Evolutionary conservation across 2,329 filamentous ascomycete genomes (phyloP).

Genomic region (Trichoderma sp.): DNA sequence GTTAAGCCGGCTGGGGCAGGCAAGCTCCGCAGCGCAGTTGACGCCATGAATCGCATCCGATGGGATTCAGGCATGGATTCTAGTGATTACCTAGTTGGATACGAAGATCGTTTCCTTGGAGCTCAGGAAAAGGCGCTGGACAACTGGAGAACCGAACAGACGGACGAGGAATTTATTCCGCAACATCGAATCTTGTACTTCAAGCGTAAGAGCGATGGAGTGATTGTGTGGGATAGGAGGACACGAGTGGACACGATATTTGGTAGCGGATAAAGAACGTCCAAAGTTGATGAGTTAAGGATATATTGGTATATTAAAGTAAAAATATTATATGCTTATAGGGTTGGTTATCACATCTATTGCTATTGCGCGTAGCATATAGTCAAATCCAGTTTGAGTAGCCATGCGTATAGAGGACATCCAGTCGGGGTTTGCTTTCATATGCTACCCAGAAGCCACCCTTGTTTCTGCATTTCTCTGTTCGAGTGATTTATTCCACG

Average conservation of each 20-base stretch:
- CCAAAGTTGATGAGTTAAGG: not conserved
- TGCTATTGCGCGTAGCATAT: not conserved
- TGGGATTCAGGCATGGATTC: conserved; percentile 59
- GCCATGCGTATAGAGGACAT: not conserved
- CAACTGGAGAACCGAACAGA: conserved; percentile 62
- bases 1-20: conserved; percentile 37
- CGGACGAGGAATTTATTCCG: conserved; percentile 67
- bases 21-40: conserved; percentile 58
- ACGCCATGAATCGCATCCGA: conserved; percentile 60
- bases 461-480: not conserved
- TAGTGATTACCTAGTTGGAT: conserved; percentile 58
- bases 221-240: conserved; percentile 58
- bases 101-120: conserved; percentile 61
- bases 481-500: not conserved
- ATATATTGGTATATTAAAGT: not conserved
- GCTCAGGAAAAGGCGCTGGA: conserved; percentile 55
- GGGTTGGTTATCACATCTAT: not conserved
- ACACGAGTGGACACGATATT: conserved; percentile 57
- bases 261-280: conserved; percentile 45
- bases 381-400: not conserved
- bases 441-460: not conserved
- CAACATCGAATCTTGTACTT: conserved; percentile 66
- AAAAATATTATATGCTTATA: not conserved
- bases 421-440: not conserved
- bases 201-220: conserved; percentile 52